A percentile compares a stretch with the other conserved stretches of the same genome.
Conservation (phyloP, 2,329 filamentous ascomycete species). For the Aspergillus sp. region DNA sequence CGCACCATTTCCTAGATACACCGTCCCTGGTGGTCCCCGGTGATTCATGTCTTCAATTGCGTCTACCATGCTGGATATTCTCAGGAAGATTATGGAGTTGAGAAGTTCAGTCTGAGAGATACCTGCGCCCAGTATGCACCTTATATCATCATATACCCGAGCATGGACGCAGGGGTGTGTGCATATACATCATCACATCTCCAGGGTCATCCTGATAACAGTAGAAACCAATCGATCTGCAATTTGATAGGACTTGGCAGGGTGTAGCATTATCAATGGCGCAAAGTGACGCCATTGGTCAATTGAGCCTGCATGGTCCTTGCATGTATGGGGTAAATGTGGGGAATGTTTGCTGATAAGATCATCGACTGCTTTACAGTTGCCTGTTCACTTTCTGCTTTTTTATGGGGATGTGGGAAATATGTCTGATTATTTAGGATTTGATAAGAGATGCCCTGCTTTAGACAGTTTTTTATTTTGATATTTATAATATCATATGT, state of each 20-base stretch:
- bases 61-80: not conserved
- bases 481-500: too few species aligned
- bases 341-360: too few species aligned
- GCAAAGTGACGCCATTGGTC: conserved; percentile 1
- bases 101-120: not conserved
- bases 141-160: not conserved
- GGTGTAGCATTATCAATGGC: not conserved
- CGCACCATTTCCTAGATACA: not conserved
- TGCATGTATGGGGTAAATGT: too few species aligned
- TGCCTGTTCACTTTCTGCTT: too few species aligned
- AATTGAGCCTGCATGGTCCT: too few species aligned
- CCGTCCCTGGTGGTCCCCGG: not conserved
- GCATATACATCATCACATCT: not conserved
- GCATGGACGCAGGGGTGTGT: not conserved
- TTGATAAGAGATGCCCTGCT: too few species aligned
- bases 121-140: not conserved
- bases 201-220: not conserved
- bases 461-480: too few species aligned
- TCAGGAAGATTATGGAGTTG: not conserved
- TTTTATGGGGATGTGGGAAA: too few species aligned
- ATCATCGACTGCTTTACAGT: too few species aligned
- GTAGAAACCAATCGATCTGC: too few species aligned
- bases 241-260: not conserved
- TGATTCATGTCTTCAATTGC: not conserved
- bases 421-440: too few species aligned